Evolutionary conservation across 495 filamentous ascomycete genomes (phyloP).

Genomic region (Clavariopsis aquatica): DNA sequence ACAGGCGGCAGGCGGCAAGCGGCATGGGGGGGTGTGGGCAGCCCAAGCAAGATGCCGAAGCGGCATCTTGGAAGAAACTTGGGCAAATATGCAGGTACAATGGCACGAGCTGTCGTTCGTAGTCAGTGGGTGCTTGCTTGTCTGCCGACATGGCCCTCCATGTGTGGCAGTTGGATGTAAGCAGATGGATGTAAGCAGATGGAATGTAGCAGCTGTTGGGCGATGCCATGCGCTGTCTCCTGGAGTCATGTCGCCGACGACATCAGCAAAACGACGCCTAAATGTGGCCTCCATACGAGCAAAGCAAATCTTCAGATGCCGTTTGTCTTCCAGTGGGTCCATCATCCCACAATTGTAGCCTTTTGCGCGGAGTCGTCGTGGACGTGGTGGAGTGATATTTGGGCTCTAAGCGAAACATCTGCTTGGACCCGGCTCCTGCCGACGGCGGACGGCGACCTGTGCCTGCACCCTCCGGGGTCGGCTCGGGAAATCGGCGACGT

Average conservation of each 20-base stretch:
- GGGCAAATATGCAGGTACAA: background rate
- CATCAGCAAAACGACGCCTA: no score
- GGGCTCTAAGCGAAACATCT: background rate
- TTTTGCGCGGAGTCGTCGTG: background rate
- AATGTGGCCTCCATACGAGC: no score
- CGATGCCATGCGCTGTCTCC: no score
- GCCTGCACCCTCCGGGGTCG: background rate
- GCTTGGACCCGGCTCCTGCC: background rate
- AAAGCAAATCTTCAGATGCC: background rate
- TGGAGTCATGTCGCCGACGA: background rate
- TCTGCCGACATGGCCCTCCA: background rate
- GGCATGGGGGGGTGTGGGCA: background rate
- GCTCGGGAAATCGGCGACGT: slow-evolving; percentile 28
- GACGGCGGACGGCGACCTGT: background rate
- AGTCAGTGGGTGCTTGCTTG: background rate
- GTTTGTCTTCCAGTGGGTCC: background rate
- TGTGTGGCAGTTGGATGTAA: background rate
- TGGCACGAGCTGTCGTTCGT: background rate
- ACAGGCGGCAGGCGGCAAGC: slow-evolving; percentile 12
- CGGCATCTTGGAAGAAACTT: background rate
- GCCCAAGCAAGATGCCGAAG: no score
- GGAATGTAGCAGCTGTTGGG: background rate
- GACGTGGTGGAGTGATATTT: background rate
- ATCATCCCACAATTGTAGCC: background rate
- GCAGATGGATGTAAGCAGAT: background rate